Evolutionary conservation across 768 basidiomycete species (phyloP).

Genomic region (Tephrocybe sp.): DNA sequence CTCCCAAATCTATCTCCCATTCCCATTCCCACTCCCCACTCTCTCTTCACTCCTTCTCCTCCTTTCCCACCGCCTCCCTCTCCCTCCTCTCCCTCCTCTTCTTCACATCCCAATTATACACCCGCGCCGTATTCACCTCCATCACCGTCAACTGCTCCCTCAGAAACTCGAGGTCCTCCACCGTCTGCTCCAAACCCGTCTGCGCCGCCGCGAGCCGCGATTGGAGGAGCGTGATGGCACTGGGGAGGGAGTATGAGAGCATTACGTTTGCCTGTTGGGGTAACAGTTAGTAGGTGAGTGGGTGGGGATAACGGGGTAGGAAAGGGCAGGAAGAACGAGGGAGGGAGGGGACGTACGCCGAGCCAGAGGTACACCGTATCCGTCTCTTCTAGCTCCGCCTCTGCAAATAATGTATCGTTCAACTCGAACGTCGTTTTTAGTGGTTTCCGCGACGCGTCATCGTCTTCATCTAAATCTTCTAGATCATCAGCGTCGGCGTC

Average conservation of each 20-base stretch:
- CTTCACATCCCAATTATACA: constrained; percentile 97
- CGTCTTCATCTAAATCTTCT: constrained; percentile 37
- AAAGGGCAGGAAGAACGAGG: background rate
- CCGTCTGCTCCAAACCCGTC: constrained; percentile 57
- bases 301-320: no score
- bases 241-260: constrained; percentile 86
- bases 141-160: constrained; percentile 95
- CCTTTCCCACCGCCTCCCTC: constrained; percentile 29
- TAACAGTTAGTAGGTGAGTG: background rate
- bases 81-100: constrained; percentile 59
- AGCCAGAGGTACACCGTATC: constrained; percentile 95
- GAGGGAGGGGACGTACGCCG: constrained; percentile 57
- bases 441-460: constrained; percentile 44
- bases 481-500: constrained; percentile 44
- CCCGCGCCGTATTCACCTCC: constrained; percentile 93
- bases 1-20: no score
- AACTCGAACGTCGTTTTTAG: constrained; percentile 89
- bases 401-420: constrained; percentile 92
- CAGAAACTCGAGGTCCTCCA: constrained; percentile 90
- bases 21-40: background rate
- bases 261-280: constrained; percentile 86
- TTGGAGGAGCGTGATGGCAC: constrained; percentile 70
- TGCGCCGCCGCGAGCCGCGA: constrained; percentile 76
- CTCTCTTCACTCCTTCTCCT: background rate
- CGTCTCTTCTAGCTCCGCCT: constrained; percentile 82